Evolutionary conservation across 1,284 basidiomycete genomes (phyloP).

Genomic region (Ustilago bromivora): DNA sequence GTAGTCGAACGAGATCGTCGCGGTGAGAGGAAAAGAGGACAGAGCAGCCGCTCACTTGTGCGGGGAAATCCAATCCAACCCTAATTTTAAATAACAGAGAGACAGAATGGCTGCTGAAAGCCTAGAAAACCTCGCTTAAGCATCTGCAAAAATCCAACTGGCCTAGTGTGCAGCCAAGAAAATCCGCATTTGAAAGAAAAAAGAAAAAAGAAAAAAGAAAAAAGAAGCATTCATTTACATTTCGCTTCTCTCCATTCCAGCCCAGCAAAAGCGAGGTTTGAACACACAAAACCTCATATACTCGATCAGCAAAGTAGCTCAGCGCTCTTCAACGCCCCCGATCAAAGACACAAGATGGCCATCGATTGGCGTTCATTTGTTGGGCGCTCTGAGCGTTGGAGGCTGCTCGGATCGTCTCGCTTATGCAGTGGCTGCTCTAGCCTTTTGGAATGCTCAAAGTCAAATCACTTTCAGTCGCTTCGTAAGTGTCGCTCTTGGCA

Average conservation of each 20-base stretch:
- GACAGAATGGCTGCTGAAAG: background rate
- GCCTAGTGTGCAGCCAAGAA: background rate
- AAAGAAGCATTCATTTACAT: no score
- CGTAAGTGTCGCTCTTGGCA: no score
- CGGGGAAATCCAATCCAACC: conserved; percentile 1
- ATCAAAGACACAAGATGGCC: no score
- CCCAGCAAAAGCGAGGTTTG: no score
- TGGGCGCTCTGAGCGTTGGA: background rate
- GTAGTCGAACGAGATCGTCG: background rate
- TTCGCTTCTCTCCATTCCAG: no score
- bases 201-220: no score
- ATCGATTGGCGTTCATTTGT: no score
- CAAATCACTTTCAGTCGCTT: no score
- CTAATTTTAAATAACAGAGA: background rate
- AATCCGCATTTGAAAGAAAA: background rate
- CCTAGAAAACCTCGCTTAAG: background rate
- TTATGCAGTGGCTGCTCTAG: background rate
- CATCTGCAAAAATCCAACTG: background rate
- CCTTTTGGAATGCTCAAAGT: no score
- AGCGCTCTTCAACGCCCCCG: no score
- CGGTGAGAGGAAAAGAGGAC: background rate
- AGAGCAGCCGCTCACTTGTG: background rate
- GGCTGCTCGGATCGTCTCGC: background rate
- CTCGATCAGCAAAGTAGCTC: no score
- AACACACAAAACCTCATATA: no score